Percentiles rank a stretch among this genome's conserved stretches.
These are phyloP conservation scores for Spinacia oleracea DNA, from an alignment of 179 eudicot genomes.

Conservation along the genomic window DNA sequence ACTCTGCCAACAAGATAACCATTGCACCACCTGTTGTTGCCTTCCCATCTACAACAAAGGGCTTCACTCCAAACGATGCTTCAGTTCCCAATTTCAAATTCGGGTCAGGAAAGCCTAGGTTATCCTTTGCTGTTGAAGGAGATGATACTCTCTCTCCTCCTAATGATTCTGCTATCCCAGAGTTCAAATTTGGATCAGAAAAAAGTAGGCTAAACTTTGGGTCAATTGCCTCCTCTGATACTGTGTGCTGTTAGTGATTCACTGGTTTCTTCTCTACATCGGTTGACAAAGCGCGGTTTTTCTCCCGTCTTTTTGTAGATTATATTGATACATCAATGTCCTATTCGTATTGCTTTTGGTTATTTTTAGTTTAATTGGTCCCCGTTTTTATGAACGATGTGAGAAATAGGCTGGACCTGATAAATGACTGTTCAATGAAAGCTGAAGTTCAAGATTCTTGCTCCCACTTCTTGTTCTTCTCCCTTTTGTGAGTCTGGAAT, in stretches of 20 bases:
- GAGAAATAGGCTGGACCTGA: constrained; percentile 1
- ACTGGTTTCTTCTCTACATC: constrained; percentile 2
- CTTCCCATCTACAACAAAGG: constrained; percentile 47
- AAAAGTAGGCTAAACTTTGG: constrained; percentile 59
- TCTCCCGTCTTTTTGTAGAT: background rate
- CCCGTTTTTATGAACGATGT: constrained; percentile 8
- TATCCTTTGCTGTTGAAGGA: constrained; percentile 28
- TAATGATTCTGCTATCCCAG: constrained; percentile 41
- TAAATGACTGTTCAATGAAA: background rate
- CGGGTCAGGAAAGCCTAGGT: constrained; percentile 30
- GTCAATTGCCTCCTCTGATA: constrained; percentile 44
- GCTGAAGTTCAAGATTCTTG: constrained; percentile 1
- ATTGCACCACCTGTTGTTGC: constrained; percentile 54
- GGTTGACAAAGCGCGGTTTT: background rate
- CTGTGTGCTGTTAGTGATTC: constrained; percentile 42
- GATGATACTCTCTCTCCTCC: constrained; percentile 29
- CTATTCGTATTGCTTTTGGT: background rate
- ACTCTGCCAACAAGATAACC: constrained; percentile 49
- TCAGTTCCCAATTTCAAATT: constrained; percentile 58
- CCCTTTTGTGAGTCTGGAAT: background rate
- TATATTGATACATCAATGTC: constrained; percentile 16
- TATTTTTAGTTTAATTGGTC: constrained; percentile 5
- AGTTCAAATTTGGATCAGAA: constrained; percentile 65
- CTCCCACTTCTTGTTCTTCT: background rate
- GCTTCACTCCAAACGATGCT: constrained; percentile 25